phyloP scores from a whole-genome alignment of 2,329 filamentous ascomycete species.

The Anthostomella pinea region DNA sequence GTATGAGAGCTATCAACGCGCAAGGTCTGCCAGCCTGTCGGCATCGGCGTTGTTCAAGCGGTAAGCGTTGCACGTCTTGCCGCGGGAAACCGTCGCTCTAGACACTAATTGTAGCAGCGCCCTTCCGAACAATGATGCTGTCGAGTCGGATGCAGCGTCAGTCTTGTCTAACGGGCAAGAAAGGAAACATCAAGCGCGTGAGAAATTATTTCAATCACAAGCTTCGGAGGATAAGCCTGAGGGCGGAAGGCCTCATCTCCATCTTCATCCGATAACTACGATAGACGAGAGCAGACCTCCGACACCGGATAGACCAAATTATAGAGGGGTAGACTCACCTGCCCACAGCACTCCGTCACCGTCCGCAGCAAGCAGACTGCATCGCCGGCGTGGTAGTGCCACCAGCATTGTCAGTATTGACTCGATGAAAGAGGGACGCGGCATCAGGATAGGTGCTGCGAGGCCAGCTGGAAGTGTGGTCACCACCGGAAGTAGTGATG shows the following conservation, averaged over 20 bases:
- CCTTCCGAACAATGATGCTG: constrained; percentile 25
- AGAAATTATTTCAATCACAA: constrained; percentile 16
- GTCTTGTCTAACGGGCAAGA: constrained; percentile 23
- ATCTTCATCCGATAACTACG: constrained; percentile 15
- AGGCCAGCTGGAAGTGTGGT: constrained; percentile 36
- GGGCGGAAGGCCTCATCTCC: constrained; percentile 13
- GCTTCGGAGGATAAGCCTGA: constrained; percentile 9
- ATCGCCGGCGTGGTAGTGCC: constrained; percentile 26
- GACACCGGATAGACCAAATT: constrained; percentile 15
- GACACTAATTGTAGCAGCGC: constrained; percentile 16
- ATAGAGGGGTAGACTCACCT: constrained; percentile 12
- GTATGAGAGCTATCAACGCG: constrained; percentile 55
- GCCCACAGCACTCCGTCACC: constrained; percentile 10
- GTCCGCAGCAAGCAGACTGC: constrained; percentile 14
- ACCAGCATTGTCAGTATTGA: constrained; percentile 40
- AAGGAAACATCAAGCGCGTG: constrained; percentile 28
- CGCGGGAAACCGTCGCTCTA: too few species aligned
- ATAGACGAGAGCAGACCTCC: constrained; percentile 17
- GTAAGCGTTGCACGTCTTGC: too few species aligned
- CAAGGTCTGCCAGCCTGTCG: constrained; percentile 48
- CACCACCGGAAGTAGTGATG: constrained; percentile 30
- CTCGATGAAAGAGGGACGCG: constrained; percentile 35
- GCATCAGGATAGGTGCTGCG: constrained; percentile 40
- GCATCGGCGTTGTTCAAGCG: constrained; percentile 33
- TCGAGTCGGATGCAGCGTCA: constrained; percentile 30